A percentile compares a stretch with the other conserved stretches of the same genome.
These are phyloP conservation scores for Trichophyton verrucosum DNA, from an alignment of 2,329 filamentous ascomycete species.

Conservation along the genomic window DNA sequence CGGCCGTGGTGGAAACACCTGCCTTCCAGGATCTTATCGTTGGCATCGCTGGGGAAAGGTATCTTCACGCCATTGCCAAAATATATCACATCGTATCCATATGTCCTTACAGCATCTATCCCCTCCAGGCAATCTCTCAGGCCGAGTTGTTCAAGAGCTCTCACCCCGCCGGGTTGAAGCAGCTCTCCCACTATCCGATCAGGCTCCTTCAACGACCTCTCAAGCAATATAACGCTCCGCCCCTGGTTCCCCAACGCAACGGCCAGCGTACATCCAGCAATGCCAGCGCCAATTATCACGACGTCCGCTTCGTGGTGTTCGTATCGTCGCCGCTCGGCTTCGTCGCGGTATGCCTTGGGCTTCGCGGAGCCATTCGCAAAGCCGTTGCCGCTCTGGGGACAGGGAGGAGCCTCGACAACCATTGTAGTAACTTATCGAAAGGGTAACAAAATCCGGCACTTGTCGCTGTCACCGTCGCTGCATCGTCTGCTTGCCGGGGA, in stretches of 20 bases:
- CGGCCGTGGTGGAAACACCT: conserved; percentile 85
- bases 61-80: conserved; percentile 61
- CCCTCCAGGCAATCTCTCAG: conserved; percentile 69
- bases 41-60: conserved; percentile 56
- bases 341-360: neutral
- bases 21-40: conserved; percentile 51
- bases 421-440: conserved; percentile 73
- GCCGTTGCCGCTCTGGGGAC: conserved; percentile 41
- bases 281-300: conserved; percentile 81
- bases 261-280: conserved; percentile 78
- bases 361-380: conserved; percentile 4
- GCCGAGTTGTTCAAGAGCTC: conserved; percentile 67
- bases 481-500: neutral
- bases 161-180: conserved; percentile 80
- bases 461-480: neutral
- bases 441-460: conserved; percentile 23
- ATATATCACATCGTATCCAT: conserved; percentile 82
- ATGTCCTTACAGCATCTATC: conserved; percentile 72
- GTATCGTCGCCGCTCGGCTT: conserved; percentile 36
- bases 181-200: conserved; percentile 94
- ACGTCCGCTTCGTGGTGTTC: conserved; percentile 60
- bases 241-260: conserved; percentile 78
- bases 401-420: conserved; percentile 39
- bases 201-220: conserved; percentile 80
- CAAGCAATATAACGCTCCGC: conserved; percentile 77